Base-by-base conservation (phyloP, 2,329 filamentous ascomycete species). In the Cylindrodendrum hubeiense region DNA sequence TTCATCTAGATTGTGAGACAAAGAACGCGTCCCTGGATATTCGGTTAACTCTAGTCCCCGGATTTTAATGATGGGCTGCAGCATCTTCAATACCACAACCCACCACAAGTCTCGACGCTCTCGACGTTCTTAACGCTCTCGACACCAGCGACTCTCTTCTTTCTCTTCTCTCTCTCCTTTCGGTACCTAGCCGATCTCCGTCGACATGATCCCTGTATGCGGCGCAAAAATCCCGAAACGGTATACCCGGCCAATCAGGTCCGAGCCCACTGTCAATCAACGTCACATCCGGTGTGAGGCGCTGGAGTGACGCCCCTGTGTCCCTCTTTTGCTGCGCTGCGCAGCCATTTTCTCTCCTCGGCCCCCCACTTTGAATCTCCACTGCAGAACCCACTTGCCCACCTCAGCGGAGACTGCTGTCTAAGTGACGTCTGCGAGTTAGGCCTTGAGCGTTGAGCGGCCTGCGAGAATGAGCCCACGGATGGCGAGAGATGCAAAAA, bases 221-320 rank as follows among this genome's bases (percentile, higher is more conserved):
- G 26, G 43, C 39, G 33, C 43, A 58, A 59, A 64, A 50, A 50
- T 47, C 28, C 60, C 61, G 55, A 64, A 58, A 53, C 46, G 43
- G 30, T 34, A 37, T 44, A 21, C 46, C 49, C 33, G 21, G 49
- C 61, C 61, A 64, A 64, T 60, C 50, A 59, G 15, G 39, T 44
- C 28, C 5, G 24, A 46, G 28, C 15, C 33, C 34, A 24, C 57
- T 19, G 47, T 53, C 49, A 26, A 60, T 37, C 39, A 60, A 26
- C 28, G 57, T 60, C 57, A 44, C 57, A 52, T 44, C 43, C 47
- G 37, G 47, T 28, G 26, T 49, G 57, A 53, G 43, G 57, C 57
- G 56, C 41, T 37, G 46, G 34, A 49, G 46, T 51, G 37, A 47
- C 10, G 28, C 57, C 24, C 39, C 57, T 28, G 33, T 46, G 33